Evolutionary conservation across 345 rosid genomes (phyloP), one percentile per base, ranked within the genome.

Genomic region (Capsella bursapastoris): DNA sequence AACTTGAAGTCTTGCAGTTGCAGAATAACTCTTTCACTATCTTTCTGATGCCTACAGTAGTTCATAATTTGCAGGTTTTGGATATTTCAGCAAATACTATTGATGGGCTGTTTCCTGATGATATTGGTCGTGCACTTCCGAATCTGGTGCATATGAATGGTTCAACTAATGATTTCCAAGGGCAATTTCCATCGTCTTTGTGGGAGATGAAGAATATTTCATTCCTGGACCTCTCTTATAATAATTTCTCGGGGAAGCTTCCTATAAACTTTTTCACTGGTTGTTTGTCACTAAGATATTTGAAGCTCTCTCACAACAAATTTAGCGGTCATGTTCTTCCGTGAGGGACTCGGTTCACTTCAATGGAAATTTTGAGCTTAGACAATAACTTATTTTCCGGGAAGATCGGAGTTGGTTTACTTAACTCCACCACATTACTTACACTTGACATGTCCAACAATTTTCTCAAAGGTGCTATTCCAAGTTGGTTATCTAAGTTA

Each of bases 11-110:
- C 37, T 64, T 76, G 32, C 47, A 14, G 14, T 35, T 76, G 13
- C 13, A 53, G 34, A 64, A 28, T 1, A 77, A 77, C 47, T 77
- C 66, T 3, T 77, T 77, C 66, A 58, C 45, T 3, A 52, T 3
- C 41, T 72, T 77, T 28, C 61, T 8, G 29, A 25, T 59, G 5
- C 73, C 68, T 4, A 25, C 25, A 25, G 0, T 44, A 15, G 34
- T 14, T 14, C 79, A 68, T 40, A 49, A 16, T 1, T 28, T 68
- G 50, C 1, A 4, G 37, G 4, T 35, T 5, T 32, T 75, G 47
- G 79, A 75, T 16, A 1, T 75, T 14, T 75, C 73, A 5, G 53
- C 4, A 2, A 68, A 75, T 67, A 3, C 40, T 4, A 51, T 62
- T 5, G 18, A 22, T 22, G 25, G 29, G 1, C 0, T 71, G 3